These are phyloP conservation scores for Flaveria trinervia DNA, from an alignment of 129 eudicot genomes.

Conservation along the genomic window DNA sequence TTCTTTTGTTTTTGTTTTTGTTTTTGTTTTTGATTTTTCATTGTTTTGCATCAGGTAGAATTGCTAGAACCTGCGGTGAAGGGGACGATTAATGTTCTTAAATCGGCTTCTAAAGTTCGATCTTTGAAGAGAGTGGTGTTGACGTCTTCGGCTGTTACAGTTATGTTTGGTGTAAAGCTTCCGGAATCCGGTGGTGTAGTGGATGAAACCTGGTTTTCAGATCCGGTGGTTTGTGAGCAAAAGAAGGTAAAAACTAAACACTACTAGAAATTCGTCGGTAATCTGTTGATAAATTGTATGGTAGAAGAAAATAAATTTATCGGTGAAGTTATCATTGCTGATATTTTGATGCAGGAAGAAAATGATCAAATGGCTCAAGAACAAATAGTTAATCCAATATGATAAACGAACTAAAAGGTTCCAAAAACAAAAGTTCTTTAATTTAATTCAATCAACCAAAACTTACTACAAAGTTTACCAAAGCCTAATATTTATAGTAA, in stretches of 20 bases:
- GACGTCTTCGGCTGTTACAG: slow-evolving; percentile 58
- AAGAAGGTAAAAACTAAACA: slow-evolving; percentile 28
- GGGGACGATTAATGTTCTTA: slow-evolving; percentile 60
- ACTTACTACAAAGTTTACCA: slow-evolving; percentile 28
- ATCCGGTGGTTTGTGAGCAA: slow-evolving; percentile 43
- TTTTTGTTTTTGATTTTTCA: not conserved
- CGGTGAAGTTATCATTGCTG: too few relatives aligned
- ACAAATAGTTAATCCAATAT: too few relatives aligned
- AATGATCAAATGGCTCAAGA: too few relatives aligned
- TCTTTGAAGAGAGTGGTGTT: slow-evolving; percentile 49
- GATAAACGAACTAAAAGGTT: slow-evolving; percentile 24
- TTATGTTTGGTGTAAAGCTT: slow-evolving; percentile 26
- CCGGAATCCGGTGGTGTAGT: slow-evolving; percentile 37
- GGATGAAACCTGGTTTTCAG: slow-evolving; percentile 59
- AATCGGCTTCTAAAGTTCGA: slow-evolving; percentile 45
- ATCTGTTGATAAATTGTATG: too few relatives aligned
- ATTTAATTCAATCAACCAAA: slow-evolving; percentile 77
- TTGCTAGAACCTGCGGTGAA: slow-evolving; percentile 57
- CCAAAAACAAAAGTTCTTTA: slow-evolving; percentile 61
- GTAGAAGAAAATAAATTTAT: too few relatives aligned
- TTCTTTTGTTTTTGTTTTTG: not conserved
- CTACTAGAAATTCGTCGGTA: too few relatives aligned
- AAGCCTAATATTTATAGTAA: too few relatives aligned
- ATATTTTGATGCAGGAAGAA: too few relatives aligned
- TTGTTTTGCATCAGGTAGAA: slow-evolving; percentile 36